Base-by-base conservation (phyloP, 768 basidiomycete genomes). In the Xerocomus brunneocitrinus region DNA sequence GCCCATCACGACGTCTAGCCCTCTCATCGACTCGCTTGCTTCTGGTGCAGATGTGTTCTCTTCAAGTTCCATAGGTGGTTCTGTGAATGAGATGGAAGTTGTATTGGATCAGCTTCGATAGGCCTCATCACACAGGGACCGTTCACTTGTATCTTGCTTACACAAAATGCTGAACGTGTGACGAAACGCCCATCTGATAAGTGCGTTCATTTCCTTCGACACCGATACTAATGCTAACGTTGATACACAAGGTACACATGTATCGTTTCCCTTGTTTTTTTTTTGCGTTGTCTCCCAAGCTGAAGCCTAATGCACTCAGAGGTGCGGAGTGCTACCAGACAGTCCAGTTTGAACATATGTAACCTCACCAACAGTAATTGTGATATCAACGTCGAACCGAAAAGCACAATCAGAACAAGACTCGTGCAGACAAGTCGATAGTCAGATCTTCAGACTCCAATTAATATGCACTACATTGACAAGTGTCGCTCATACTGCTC, bases 1-100 rank as follows among this genome's bases (percentile, higher is more conserved):
- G 82, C 0, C 75, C 77, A 3, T 81, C 89, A 13, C 78, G 86
- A 13, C 78, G 86, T 5, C 74, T 94, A 3, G 78, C 82, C 0
- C 65, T 47, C 77, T 94, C 35, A 88, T 94, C 57, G 89, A 93
- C 63, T 90, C 91, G 0, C 72, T 93, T 50, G 88, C 87, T 8
- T 81, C 87, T 1, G 89, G 90, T 3, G 83, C 87, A 1, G 85
- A 89, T 25, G 80, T 89, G 1, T 90, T 88, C 62, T 67, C 78
- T 4, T 77, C 79, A 14, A 76, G 71, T 14, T 62, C 72, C 16
- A 53, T 27, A 16, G 55, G 53, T 53, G 62, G 68, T 51, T 48
- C 68, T 47, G 62, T 79, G 41, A 82, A 87, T 59, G 89, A 91
- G 70, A 86, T 89, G 79, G 84, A 89, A 45, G 78, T 90, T n/a